phyloP scores from a whole-genome alignment of 2,329 filamentous ascomycete species.

The Xylaria hypoxylon region DNA sequence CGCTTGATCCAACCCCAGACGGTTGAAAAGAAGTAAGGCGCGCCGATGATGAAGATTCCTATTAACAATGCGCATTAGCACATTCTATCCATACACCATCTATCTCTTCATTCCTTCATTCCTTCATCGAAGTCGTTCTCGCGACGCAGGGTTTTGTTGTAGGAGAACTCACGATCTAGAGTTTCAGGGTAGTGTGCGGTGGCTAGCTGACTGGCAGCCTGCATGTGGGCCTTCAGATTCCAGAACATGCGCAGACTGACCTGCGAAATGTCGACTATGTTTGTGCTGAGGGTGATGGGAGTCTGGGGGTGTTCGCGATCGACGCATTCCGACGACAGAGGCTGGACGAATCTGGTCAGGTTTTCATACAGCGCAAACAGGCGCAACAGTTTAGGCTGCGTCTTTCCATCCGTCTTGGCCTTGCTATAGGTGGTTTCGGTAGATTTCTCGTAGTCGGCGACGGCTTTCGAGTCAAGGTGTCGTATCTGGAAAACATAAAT shows the following conservation, averaged over 20 bases:
- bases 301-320: conserved; percentile 79
- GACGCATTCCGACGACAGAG: conserved; percentile 80
- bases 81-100: not conserved
- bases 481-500: conserved; percentile 91
- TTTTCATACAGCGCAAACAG: conserved; percentile 96
- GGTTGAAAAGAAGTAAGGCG: conserved; percentile 89
- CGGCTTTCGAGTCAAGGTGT: conserved; percentile 83
- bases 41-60: conserved; percentile 79
- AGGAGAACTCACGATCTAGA: conserved; percentile 69
- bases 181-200: conserved; percentile 97
- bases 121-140: not conserved
- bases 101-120: not conserved
- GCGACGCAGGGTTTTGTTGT: not conserved
- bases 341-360: conserved; percentile 86
- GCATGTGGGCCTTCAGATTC: conserved; percentile 95
- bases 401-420: conserved; percentile 74
- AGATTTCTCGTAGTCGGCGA: conserved; percentile 80
- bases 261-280: conserved; percentile 91
- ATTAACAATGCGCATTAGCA: conserved; percentile 7
- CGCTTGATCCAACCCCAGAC: conserved; percentile 96
- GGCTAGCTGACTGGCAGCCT: conserved; percentile 86
- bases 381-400: conserved; percentile 80
- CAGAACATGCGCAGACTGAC: conserved; percentile 95
- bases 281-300: conserved; percentile 92
- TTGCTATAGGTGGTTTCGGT: conserved; percentile 63